Base-by-base conservation (phyloP, 768 basidiomycete species). In the Boletus bicolor region DNA sequence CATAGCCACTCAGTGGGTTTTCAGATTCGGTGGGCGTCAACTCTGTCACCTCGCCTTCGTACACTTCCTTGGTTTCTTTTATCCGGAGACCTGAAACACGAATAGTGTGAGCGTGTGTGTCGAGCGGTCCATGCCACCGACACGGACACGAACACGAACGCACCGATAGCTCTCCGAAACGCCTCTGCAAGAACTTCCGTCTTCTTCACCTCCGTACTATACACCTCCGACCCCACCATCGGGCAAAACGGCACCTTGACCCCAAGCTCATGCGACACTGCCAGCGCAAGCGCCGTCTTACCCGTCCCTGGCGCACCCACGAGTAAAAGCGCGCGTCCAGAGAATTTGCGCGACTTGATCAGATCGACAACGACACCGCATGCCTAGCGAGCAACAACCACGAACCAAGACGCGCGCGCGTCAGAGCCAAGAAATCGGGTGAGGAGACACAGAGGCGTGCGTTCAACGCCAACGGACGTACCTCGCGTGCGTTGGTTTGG, bases 51-150 rank as follows among this genome's bases (percentile, higher is more conserved):
- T 99, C 96, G 56, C 97, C 96, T 72, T 98, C 96, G 72, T 95
- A 98, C 7, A 98, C 94, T 67, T 97, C 93, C 70, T 99, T 98
- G 7, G 95, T 98, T 74, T 98, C 97, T 73, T 98, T 98, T 79
- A 98, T 97, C 70, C 96, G 85, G 37, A 98, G 81, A 45, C 96
- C 95, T 64, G 42, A 4, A 41, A 37, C 0, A 5, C 47, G 46
- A 42, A 21, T 4, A 7, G 34, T 5, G 11, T 30, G 35, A 7
- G n/a, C 32, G n/a, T 17, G 26, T 2, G 14, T 14, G 35, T 28
- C 30, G 30, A 42, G 12, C 7, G 9, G 21, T 17, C 30, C 17
- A 26, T 8, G 1, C 5, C 9, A 37, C 24, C n/a, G 4, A 4
- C 24, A 7, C 9, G 7, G 39, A 26, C 36, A 43, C 0, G 11